A percentile compares a stretch with the other conserved stretches of the same genome.
Evolutionary conservation across 352 stramenopile species (phyloP).

Genomic region (Lagenidium giganteum): DNA sequence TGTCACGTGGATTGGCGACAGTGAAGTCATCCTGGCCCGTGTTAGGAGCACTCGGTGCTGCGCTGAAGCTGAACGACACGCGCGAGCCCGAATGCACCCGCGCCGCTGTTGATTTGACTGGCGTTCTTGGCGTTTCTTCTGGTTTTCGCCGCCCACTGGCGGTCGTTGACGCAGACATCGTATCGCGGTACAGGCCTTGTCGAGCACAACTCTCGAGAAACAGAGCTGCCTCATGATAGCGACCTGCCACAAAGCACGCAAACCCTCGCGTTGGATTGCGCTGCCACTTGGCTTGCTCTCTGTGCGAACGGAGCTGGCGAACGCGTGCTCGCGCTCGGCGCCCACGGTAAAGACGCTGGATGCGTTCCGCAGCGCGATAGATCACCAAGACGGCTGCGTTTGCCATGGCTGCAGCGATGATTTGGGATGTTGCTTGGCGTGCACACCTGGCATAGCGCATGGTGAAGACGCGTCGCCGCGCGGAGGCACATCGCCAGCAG

Average conservation of each 20-base stretch:
- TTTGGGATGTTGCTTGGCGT: conserved; percentile 8
- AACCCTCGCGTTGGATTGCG: conserved; percentile 48
- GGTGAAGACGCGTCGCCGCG: conserved; percentile 14
- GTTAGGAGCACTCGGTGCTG: conserved; percentile 6
- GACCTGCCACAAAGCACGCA: conserved; percentile 24
- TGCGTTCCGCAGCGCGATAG: conserved; percentile 17
- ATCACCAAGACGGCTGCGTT: conserved; percentile 17
- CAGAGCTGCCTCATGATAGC: conserved; percentile 38
- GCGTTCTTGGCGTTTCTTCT: conserved; percentile 6
- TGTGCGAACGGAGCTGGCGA: conserved; percentile 19
- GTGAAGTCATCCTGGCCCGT: background rate
- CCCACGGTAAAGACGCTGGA: conserved; percentile 46
- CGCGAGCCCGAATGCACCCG: too few species aligned
- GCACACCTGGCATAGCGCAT: conserved; percentile 17
- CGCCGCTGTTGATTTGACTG: too few species aligned
- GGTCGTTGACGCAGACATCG: conserved; percentile 1
- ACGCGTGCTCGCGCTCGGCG: conserved; percentile 27
- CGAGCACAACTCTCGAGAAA: conserved; percentile 42
- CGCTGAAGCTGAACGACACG: conserved; percentile 54
- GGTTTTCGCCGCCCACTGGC: background rate
- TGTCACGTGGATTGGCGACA: conserved; percentile 1
- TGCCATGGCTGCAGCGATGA: conserved; percentile 14
- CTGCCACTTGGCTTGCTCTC: conserved; percentile 38
- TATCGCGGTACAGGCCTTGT: conserved; percentile 28
- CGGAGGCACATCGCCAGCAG: conserved; percentile 30